A percentile compares a stretch with the other conserved stretches of the same genome.
These are phyloP conservation scores for Gilbertella persicaria DNA, from an alignment of 371 early-diverging fungal species.

Conservation along the genomic window DNA sequence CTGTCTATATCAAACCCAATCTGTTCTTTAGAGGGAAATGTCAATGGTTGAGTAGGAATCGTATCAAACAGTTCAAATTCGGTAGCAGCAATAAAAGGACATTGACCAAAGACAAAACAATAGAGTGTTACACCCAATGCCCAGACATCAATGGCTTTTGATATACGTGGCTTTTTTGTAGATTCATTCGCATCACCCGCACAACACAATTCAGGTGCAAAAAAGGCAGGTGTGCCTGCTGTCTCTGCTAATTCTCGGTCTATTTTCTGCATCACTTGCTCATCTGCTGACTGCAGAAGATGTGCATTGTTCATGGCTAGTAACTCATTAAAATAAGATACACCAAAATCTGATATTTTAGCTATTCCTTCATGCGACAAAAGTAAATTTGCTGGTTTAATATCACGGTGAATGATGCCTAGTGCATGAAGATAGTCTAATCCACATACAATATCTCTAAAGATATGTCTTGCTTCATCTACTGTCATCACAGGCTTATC, in stretches of 20 bases:
- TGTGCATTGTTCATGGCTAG: conserved; percentile 29
- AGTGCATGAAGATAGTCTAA: conserved; percentile 92
- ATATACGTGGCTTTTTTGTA: conserved; percentile 53
- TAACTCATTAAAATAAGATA: conserved; percentile 71
- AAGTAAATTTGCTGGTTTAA: conserved; percentile 94
- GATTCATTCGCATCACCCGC: conserved; percentile 41
- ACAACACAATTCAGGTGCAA: conserved; percentile 96
- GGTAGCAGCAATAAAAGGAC: conserved; percentile 97
- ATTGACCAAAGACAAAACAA: conserved; percentile 93
- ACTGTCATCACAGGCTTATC: conserved; percentile 68
- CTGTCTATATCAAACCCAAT: conserved; percentile 29
- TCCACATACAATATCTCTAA: conserved; percentile 90
- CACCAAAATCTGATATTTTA: conserved; percentile 96
- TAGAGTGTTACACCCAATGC: conserved; percentile 99
- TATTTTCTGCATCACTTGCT: conserved; percentile 34
- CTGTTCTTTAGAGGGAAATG: conserved; percentile 31
- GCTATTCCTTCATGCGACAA: conserved; percentile 69
- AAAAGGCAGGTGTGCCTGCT: conserved; percentile 96
- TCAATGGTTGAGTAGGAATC: conserved; percentile 71
- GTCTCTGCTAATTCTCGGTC: conserved; percentile 91
- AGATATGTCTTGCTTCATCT: conserved; percentile 74
- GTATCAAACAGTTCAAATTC: conserved; percentile 94
- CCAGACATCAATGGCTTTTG: conserved; percentile 97
- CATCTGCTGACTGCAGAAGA: conserved; percentile 9
- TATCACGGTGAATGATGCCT: conserved; percentile 94